Percentiles rank a stretch among this genome's conserved stretches.
phyloP scores from a whole-genome alignment of 192 early-diverging fungal species.

The Bifiguratus adelaidae region DNA sequence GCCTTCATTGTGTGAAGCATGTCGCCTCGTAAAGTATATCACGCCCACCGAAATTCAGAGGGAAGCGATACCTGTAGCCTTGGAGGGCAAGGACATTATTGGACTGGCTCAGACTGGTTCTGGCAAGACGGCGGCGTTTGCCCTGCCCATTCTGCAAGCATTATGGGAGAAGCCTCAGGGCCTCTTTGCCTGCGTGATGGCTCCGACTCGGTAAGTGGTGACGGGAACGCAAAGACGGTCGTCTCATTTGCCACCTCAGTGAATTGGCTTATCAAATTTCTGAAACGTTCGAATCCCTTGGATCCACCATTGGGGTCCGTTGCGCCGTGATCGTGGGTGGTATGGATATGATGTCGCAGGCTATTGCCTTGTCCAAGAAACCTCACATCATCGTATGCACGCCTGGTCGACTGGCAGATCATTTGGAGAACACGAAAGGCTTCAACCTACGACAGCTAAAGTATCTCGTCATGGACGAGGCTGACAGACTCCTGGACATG shows the following conservation, averaged over 20 bases:
- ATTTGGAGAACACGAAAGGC: constrained; percentile 97
- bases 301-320: constrained; percentile 83
- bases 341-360: constrained; percentile 95
- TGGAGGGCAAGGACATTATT: constrained; percentile 89
- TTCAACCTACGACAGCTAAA: constrained; percentile 86
- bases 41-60: constrained; percentile 92
- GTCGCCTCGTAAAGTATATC: too few relatives aligned
- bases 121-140: constrained; percentile 83
- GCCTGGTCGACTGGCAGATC: constrained; percentile 90
- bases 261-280: constrained; percentile 94
- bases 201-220: constrained; percentile 68
- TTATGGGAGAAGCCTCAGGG: constrained; percentile 83
- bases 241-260: constrained; percentile 19
- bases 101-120: constrained; percentile 97
- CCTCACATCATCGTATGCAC: constrained; percentile 95
- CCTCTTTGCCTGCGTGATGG: constrained; percentile 92
- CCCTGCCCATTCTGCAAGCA: constrained; percentile 74
- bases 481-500: constrained; percentile 86
- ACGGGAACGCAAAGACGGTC: neutral
- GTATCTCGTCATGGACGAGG: constrained; percentile 91
- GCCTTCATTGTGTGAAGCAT: too few relatives aligned
- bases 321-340: constrained; percentile 91
- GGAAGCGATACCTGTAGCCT: constrained; percentile 83
- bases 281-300: constrained; percentile 86
- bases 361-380: constrained; percentile 88